phyloP scores from a whole-genome alignment of 345 rosid genomes.

The Kernera saxatilis region DNA sequence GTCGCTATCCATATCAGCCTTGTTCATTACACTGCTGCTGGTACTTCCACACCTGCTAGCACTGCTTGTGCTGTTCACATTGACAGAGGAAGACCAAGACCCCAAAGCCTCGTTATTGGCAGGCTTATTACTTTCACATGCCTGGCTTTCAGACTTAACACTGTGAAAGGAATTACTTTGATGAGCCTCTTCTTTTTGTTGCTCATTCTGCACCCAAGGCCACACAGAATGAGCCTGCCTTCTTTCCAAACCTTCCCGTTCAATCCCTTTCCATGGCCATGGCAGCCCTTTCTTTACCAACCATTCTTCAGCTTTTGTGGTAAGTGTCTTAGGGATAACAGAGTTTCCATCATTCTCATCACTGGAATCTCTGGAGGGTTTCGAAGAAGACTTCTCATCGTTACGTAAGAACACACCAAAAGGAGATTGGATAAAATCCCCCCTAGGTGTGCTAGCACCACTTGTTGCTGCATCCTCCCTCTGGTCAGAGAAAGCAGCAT shows the following conservation, averaged over 20 bases:
- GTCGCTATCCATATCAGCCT: constrained; percentile 63
- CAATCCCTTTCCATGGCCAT: constrained; percentile 96
- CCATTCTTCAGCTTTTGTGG: constrained; percentile 85
- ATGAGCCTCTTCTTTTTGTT: constrained; percentile 44
- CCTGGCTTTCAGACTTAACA: constrained; percentile 44
- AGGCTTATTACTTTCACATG: constrained; percentile 43
- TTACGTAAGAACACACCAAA: constrained; percentile 49
- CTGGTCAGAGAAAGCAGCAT: constrained; percentile 48
- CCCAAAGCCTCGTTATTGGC: constrained; percentile 59
- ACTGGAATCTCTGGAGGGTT: constrained; percentile 45
- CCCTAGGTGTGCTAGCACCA: constrained; percentile 77
- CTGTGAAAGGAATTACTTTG: constrained; percentile 40
- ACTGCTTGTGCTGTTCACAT: constrained; percentile 89
- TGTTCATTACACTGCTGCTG: constrained; percentile 66
- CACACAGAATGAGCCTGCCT: constrained; percentile 44
- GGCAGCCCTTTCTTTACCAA: constrained; percentile 71
- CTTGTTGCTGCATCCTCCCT: constrained; percentile 73
- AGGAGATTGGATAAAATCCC: constrained; percentile 51
- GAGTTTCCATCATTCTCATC: constrained; percentile 72
- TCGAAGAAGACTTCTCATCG: constrained; percentile 47
- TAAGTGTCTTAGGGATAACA: constrained; percentile 53
- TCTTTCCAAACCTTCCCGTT: constrained; percentile 52
- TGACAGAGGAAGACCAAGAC: constrained; percentile 74
- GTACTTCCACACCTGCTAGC: constrained; percentile 85
- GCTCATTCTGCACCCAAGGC: constrained; percentile 63